Percentiles rank a stretch among this genome's conserved stretches.
These are phyloP conservation scores for Bullera alba DNA, from an alignment of 768 basidiomycete genomes.

Conservation along the genomic window DNA sequence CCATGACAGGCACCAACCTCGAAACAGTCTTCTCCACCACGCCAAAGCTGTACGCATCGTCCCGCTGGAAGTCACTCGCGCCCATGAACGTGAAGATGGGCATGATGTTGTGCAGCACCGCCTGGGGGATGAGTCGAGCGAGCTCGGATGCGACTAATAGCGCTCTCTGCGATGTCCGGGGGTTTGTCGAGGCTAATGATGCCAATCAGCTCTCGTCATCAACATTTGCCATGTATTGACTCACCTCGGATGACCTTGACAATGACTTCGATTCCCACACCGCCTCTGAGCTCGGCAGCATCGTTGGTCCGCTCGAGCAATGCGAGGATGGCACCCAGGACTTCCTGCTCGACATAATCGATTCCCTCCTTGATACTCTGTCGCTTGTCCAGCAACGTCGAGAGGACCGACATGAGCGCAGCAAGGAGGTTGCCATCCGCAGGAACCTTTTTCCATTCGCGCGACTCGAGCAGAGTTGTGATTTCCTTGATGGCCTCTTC, in stretches of 20 bases:
- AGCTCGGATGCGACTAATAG: constrained; percentile 77
- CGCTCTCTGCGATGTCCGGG: constrained; percentile 90
- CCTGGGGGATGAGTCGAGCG: constrained; percentile 76
- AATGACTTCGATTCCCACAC: constrained; percentile 70
- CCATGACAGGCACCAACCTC: constrained; percentile 88
- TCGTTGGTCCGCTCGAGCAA: constrained; percentile 41
- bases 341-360: constrained; percentile 70
- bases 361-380: constrained; percentile 56
- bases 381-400: constrained; percentile 55
- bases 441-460: constrained; percentile 59
- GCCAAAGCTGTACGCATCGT: constrained; percentile 89
- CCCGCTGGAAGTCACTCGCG: constrained; percentile 92
- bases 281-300: constrained; percentile 41
- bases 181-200: constrained; percentile 68
- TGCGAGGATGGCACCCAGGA: constrained; percentile 64
- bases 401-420: constrained; percentile 64
- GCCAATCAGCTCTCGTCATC: background rate
- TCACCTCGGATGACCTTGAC: constrained; percentile 78
- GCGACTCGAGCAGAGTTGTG: constrained; percentile 55
- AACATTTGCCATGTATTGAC: constrained; percentile 11
- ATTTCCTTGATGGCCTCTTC: constrained; percentile 24
- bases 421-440: constrained; percentile 67
- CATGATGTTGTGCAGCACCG: constrained; percentile 90
- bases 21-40: constrained; percentile 96
- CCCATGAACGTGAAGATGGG: constrained; percentile 99